Evolutionary conservation across 768 basidiomycete species (phyloP).

Genomic region (Lanmaoa rubissima): DNA sequence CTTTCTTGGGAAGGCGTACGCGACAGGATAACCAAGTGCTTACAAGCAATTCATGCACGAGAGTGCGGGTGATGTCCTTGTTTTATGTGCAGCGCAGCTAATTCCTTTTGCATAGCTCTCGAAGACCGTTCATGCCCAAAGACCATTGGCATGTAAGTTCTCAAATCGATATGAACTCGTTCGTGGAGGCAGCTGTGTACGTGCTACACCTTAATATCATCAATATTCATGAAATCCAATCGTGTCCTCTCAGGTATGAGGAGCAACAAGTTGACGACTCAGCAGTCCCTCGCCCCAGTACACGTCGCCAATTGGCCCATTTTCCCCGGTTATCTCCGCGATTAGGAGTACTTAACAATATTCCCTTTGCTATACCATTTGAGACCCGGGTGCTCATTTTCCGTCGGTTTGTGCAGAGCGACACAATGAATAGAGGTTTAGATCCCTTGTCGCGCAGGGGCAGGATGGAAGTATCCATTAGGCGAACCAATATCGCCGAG

Average conservation of each 20-base stretch:
- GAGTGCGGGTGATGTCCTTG: slow-evolving; percentile 57
- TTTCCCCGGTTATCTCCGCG: slow-evolving; percentile 63
- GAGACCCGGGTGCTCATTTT: slow-evolving; percentile 88
- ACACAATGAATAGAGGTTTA: slow-evolving; percentile 35
- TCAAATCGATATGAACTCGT: slow-evolving; percentile 60
- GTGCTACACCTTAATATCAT: slow-evolving; percentile 20
- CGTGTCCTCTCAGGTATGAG: slow-evolving; percentile 48
- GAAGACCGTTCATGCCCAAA: slow-evolving; percentile 76
- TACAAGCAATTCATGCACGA: slow-evolving; percentile 81
- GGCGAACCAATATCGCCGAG: slow-evolving; percentile 78
- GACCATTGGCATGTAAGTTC: slow-evolving; percentile 81
- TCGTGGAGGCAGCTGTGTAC: slow-evolving; percentile 85
- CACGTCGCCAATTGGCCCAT: slow-evolving; percentile 69
- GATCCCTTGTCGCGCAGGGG: slow-evolving; percentile 15
- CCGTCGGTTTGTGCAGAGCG: slow-evolving; percentile 74
- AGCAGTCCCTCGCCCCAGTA: slow-evolving; percentile 33
- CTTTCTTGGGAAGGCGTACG: slow-evolving; percentile 66
- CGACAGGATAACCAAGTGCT: slow-evolving; percentile 71
- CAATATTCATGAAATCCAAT: background rate
- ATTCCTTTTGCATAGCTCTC: slow-evolving; percentile 52
- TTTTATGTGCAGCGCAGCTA: background rate
- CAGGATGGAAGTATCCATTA: slow-evolving; percentile 32
- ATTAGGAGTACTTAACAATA: slow-evolving; percentile 89
- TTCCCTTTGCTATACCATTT: slow-evolving; percentile 95
- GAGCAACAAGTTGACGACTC: slow-evolving; percentile 50